Conservation (phyloP, 495 filamentous ascomycete species). For the Oleoguttula mirabilis region DNA sequence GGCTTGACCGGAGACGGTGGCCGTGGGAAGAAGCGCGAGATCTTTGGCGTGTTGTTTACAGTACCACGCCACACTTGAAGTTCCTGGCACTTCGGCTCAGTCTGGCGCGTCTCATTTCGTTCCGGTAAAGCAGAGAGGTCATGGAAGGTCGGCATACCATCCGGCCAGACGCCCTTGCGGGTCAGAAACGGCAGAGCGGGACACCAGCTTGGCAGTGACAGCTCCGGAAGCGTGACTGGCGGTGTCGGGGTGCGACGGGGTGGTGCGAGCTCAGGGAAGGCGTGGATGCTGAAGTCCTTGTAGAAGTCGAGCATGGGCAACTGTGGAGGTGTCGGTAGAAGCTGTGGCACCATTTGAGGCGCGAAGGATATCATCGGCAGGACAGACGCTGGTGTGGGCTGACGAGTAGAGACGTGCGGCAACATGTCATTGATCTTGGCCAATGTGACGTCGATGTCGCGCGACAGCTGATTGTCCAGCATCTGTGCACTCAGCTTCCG, state of each 20-base stretch:
- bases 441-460: conserved; percentile 13
- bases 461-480: conserved; percentile 16
- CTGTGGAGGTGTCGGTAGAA: conserved; percentile 4
- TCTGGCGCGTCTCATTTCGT: too few relatives aligned
- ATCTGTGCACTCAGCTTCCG: conserved; percentile 8
- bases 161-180: background rate
- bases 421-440: conserved; percentile 2
- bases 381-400: background rate
- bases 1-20: conserved; percentile 7
- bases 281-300: conserved; percentile 2
- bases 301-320: conserved; percentile 7
- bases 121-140: conserved; percentile 17
- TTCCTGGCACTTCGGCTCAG: too few relatives aligned
- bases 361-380: background rate
- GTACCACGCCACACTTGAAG: conserved; percentile 13
- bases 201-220: conserved; percentile 13
- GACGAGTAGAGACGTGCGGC: background rate
- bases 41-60: conserved; percentile 15
- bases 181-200: conserved; percentile 9
- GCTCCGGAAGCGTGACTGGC: background rate
- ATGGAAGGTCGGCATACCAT: conserved; percentile 9
- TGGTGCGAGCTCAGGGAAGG: conserved; percentile 4
- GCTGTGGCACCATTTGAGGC: too few relatives aligned
- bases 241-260: background rate
- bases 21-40: conserved; percentile 24